Base-by-base conservation (phyloP, 305 asterid species). In the Fraxinus floribunda region DNA sequence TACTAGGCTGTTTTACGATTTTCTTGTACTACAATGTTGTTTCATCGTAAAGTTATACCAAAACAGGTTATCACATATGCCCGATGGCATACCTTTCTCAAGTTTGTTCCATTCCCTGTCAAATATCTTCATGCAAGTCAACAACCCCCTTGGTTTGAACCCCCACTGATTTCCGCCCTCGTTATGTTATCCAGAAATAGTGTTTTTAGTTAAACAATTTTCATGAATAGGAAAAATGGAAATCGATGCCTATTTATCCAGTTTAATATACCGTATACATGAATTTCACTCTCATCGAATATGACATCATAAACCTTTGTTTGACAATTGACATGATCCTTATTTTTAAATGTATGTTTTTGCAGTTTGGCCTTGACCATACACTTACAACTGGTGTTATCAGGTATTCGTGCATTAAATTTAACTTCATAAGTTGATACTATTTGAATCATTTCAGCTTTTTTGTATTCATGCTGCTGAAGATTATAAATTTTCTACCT, bases 341-440 rank as follows among this genome's bases (percentile, higher is more conserved):
- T 80, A 70, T 44, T 38, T 85, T 81, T 78, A 9, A 55, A 73
- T 86, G 73, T 71, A 24, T 78, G 64, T 74, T 70, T 85, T 79
- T 85, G 88, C 97, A 94, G 99, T 96, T 94, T 91, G 99, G 99
- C 85, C 98, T 96, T 84, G 98, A 96, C 87, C 99, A 96, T 80
- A 94, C 99, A 5, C 98, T 96, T 78, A 96, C 99, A 74, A 96
- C 99, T 76, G 99, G 99, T 80, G 99, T 96, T 78, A 96, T 96
- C 93, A 96, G 99, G 99, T 96, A 91, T 36, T 36, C 71, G 35
- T 74, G 15, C 76, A 36, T 78, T 75, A 55, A 55, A 66, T 79
- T 70, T 52, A 32, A 38, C 81, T 70, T 60, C 77, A 76, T 11
- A 39, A 20, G 72, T 52, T 68, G 49, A 76, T 66, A 38, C 24